Evolutionary conservation across 2,329 filamentous ascomycete species (phyloP).

Genomic region (Colletotrichum aenigma): DNA sequence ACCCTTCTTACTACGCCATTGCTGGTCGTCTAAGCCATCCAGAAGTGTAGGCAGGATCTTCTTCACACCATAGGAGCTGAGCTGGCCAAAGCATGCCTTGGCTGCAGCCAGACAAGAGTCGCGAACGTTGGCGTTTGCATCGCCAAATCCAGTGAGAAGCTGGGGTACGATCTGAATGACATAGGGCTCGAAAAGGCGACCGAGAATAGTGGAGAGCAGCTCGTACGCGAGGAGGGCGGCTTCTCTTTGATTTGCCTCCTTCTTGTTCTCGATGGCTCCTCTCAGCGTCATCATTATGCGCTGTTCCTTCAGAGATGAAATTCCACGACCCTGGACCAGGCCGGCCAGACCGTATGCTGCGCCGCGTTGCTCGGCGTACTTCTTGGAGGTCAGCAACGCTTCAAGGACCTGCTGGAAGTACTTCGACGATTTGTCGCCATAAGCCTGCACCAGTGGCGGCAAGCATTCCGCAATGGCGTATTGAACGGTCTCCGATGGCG

Average conservation of each 20-base stretch:
- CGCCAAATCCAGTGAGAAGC: slow-evolving; percentile 86
- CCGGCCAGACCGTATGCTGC: slow-evolving; percentile 95
- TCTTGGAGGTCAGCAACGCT: slow-evolving; percentile 83
- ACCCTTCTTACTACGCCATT: slow-evolving; percentile 98
- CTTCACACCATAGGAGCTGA: slow-evolving; percentile 96
- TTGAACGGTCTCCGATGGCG: slow-evolving; percentile 95
- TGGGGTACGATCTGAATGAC: slow-evolving; percentile 95
- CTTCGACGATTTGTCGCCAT: slow-evolving; percentile 74
- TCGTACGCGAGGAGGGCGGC: slow-evolving; percentile 91
- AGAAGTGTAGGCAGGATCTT: slow-evolving; percentile 90
- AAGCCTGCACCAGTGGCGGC: slow-evolving; percentile 86
- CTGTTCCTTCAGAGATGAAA: slow-evolving; percentile 81
- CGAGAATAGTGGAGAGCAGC: slow-evolving; percentile 83
- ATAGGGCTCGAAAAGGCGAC: slow-evolving; percentile 92
- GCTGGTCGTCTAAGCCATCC: slow-evolving; percentile 89
- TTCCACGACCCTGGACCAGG: slow-evolving; percentile 85
- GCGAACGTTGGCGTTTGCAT: slow-evolving; percentile 85
- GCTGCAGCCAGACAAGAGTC: slow-evolving; percentile 92
- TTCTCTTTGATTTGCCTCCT: slow-evolving; percentile 86
- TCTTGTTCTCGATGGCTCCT: slow-evolving; percentile 91
- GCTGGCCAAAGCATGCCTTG: slow-evolving; percentile 89
- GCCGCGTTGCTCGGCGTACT: slow-evolving; percentile 89
- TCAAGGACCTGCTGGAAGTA: slow-evolving; percentile 85
- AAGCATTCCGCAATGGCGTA: slow-evolving; percentile 95
- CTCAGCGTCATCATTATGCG: slow-evolving; percentile 83